Evolutionary conservation across 2,329 filamentous ascomycete genomes (phyloP), one percentile per base, ranked within the genome.

Genomic region (Acarospora socialis): DNA sequence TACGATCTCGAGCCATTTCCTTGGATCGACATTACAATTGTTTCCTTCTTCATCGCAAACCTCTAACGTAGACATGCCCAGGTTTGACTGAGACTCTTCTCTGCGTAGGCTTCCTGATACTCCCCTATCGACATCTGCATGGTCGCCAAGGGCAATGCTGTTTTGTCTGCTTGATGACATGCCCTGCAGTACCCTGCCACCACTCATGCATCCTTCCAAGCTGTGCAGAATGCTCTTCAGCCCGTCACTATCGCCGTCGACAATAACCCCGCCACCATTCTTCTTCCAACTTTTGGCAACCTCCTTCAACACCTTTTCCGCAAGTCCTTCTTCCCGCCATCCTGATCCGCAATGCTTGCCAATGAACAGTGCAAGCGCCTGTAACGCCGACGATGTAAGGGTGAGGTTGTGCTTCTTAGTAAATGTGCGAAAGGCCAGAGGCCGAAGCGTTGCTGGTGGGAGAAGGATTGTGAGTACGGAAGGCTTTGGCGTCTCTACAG

Each of bases 361-460:
- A 32, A 98, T 79, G 53, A 98, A 98, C 1, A 72, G 68, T 13
- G 90, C 86, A 19, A 98, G 66, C 28, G 81, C 73, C 53, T 87
- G 77, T 4, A 98, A 63, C 0, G 90, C 83, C 0, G 84, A 74
- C 0, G 87, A 90, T 5, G 81, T 86, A 32, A 98, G 71, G 0
- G 86, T 95, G 34, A 98, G 65, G 46, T 87, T 92, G 58, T 98
- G 83, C 51, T 95, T 98, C 56, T 94, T 94, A 2, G 90, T 98
- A 44, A 98, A 92, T 0, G 82, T 92, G 28, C 90, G 75, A 50
- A 98, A 95, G 6, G 90, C 92, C 13, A 95, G 66, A 2, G 90
- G 87, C 40, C 92, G 70, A 23, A 98, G 62, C 0, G 81, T 92
- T 7, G 83, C 73, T 0, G 86, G 81, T 3, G 87, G 86, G 4